Base-by-base conservation (phyloP, 75 land plant genomes). In the Picea sitchensis region DNA sequence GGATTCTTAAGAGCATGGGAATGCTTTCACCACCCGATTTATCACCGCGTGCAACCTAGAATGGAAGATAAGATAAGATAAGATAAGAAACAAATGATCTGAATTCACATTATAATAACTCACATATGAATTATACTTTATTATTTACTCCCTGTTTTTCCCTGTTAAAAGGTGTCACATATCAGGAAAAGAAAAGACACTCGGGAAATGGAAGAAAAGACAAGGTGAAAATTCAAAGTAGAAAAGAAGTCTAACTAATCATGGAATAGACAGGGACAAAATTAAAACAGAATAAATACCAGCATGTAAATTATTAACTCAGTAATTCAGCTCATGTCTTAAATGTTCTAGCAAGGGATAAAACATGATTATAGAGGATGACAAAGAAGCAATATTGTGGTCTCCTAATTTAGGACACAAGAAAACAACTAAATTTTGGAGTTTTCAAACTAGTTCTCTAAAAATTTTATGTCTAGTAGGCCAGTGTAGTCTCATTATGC, bases 1-100 rank as follows among this genome's bases (percentile, higher is more conserved):
- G 98, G 34, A 93, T 76, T 85, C 88, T 93, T 75, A 95, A 81
- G 65, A 95, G 89, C 98, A 95, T 95, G 15, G 98, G 98, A 68
- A 95, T 93, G 13, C 88, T 75, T 82, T 95, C 96, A 83, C 98
- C 98, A 77, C 91, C 93, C 78, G 83, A 85, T 30, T 85, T 89
- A 75, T 93, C 94, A 82, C 98, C 98, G 34, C 92, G 86, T 73
- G 98, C 98, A 83, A 95, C 56, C 56, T 51, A 51, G 11, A 51
- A 51, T 51, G 2, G 56, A 51, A 9, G 26, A 26, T 26, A 26
- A 26, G 26, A 26, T 26, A 0, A 26, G 26, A 26, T 26, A 26
- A 26, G 26, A 26, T 26, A 26, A 26, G 56, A 51, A 51, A 51
- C 56, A 51, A 51, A 51, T 51, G 11, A 51, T 51, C 21, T 4